phyloP scores from a whole-genome alignment of 2,329 filamentous ascomycete species.

The Aspergillus novoparasiticus region DNA sequence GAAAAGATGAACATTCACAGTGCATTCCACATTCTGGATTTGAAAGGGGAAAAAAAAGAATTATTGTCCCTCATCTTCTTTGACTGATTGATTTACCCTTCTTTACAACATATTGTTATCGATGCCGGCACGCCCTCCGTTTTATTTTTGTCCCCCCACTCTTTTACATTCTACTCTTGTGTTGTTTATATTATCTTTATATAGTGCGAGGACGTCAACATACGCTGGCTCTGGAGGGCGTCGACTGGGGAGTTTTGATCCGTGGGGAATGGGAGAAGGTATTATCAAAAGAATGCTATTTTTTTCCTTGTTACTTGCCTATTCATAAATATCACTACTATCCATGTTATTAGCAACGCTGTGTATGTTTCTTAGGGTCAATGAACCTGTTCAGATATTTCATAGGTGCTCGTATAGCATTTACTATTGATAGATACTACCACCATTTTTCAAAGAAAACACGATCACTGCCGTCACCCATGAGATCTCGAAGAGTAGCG shows the following conservation, averaged over 20 bases:
- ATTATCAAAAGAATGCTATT: conserved; percentile 1
- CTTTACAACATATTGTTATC: neutral
- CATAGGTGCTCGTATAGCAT: neutral
- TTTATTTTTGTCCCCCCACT: neutral
- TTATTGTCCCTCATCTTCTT: neutral
- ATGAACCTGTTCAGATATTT: neutral
- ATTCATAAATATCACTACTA: conserved; percentile 52
- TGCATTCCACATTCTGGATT: neutral
- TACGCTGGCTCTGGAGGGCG: neutral
- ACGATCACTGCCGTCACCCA: conserved; percentile 50
- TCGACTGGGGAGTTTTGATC: neutral
- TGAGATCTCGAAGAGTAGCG: conserved; percentile 35
- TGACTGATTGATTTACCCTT: neutral
- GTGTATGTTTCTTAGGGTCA: neutral
- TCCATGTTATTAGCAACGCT: neutral
- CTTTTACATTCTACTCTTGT: neutral
- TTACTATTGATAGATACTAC: conserved; percentile 39
- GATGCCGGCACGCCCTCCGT: neutral
- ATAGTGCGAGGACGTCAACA: neutral
- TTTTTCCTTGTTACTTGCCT: neutral
- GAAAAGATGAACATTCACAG: conserved; percentile 1
- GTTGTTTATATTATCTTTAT: neutral
- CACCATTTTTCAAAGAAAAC: conserved; percentile 68
- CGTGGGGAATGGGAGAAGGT: neutral
- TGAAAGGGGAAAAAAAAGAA: neutral